Base-by-base conservation (phyloP, 2,329 filamentous ascomycete genomes). In the Colletotrichum endophyticum region DNA sequence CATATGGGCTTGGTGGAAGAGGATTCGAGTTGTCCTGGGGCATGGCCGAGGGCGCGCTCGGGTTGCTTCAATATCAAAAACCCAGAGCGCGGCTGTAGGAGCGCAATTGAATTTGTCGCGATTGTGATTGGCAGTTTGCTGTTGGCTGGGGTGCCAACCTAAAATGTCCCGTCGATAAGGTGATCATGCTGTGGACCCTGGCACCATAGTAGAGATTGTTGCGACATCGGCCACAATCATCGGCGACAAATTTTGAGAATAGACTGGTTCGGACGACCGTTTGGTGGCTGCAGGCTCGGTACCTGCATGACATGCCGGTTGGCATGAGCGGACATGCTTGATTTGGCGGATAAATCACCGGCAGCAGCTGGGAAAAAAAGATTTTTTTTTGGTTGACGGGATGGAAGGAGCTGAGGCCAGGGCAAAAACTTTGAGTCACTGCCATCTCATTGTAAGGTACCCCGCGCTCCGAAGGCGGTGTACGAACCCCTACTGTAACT, bases 21-120 rank as follows among this genome's bases (percentile, higher is more conserved):
- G 91, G 91, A 0, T 92, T 88, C 78, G 91, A 93, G 82, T 78
- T 92, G 9, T 92, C 90, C 19, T 91, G 91, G 89, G 91, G 91
- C 0, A 86, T 92, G 8, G 91, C 91, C 0, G 86, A 86, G 63
- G 88, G 88, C 67, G 89, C 91, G 12, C 81, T 84, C 4, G 79
- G 80, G 25, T 79, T 90, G 78, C 84, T 89, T 16, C 27, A 63
- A 13, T 49, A 64, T 9, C n/a, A 32, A 15, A 28, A 57, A 25
- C 27, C 30, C 27, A 67, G 19, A 36, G 57, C 73, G n/a, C 66
- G 32, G 6, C 44, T 76, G 34, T 76, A 59, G 25, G 19, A 49
- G 27, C 15, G 22, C 39, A 59, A 25, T 64, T 39, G 32, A 7
- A 8, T 39, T 2, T 64, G n/a, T 64, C 34, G 19, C n/a, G 39